Conservation (phyloP, 2,329 filamentous ascomycete genomes). For the Cordyceps pruinosa region DNA sequence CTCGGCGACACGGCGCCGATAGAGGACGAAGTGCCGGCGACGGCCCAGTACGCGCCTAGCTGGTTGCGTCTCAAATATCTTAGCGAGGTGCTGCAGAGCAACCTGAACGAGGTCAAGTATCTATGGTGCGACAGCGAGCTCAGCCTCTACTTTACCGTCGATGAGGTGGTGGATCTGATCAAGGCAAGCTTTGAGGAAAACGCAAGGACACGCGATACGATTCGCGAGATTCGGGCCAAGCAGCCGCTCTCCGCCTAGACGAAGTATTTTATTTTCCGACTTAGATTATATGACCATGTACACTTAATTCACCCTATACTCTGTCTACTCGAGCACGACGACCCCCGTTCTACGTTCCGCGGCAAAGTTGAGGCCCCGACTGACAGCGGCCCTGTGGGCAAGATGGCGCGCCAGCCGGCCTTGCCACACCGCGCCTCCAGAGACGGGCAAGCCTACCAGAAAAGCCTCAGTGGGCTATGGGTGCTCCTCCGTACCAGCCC, state of each 20-base stretch:
- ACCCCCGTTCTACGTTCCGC: too few species aligned
- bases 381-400: too few species aligned
- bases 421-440: too few species aligned
- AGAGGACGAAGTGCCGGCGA: constrained; percentile 42
- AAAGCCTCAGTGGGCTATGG: too few species aligned
- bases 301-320: too few species aligned
- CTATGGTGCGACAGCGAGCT: constrained; percentile 61
- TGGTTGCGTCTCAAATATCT: constrained; percentile 61
- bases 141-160: constrained; percentile 53
- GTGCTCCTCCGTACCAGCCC: too few species aligned
- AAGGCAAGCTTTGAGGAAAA: constrained; percentile 60
- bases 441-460: too few species aligned
- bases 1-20: constrained; percentile 19
- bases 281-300: background rate
- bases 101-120: constrained; percentile 55
- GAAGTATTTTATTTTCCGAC: background rate
- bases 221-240: constrained; percentile 50
- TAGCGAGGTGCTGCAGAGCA: constrained; percentile 58
- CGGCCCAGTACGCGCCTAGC: constrained; percentile 52
- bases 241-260: constrained; percentile 26
- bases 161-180: constrained; percentile 57
- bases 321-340: too few species aligned
- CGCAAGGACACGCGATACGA: constrained; percentile 48
- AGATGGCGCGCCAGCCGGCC: too few species aligned
- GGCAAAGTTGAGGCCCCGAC: too few species aligned